Conservation (phyloP, 495 filamentous ascomycete genomes). For the Platismatia glauca region DNA sequence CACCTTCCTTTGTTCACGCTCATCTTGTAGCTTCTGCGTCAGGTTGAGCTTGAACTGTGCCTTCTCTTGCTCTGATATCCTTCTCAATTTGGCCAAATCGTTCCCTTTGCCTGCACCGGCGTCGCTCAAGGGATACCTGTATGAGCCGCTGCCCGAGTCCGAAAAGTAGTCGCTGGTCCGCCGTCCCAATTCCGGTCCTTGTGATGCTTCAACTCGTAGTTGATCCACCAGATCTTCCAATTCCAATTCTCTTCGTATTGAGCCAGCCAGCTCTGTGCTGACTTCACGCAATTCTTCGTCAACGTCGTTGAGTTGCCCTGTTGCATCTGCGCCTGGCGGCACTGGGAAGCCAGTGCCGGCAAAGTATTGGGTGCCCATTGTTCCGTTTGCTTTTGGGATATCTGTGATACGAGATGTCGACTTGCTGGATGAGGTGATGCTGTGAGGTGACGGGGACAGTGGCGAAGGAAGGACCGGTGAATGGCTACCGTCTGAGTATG, state of each 20-base stretch:
- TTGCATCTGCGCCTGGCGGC: conserved; percentile 27
- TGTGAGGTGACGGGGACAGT: conserved; percentile 36
- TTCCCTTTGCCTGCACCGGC: conserved; percentile 55
- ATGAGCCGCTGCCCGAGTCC: conserved; percentile 82
- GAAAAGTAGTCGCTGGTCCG: conserved; percentile 97
- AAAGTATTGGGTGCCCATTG: conserved; percentile 22
- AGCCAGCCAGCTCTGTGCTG: conserved; percentile 81
- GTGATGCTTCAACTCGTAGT: conserved; percentile 62
- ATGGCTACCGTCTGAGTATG: conserved; percentile 52
- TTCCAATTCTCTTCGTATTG: conserved; percentile 93
- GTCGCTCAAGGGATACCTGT: conserved; percentile 57
- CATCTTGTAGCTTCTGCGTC: conserved; percentile 73
- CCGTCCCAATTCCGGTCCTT: conserved; percentile 48
- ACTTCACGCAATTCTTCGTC: conserved; percentile 91
- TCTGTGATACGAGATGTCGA: conserved; percentile 42
- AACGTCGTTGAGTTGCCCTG: conserved; percentile 56
- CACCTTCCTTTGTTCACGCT: conserved; percentile 60
- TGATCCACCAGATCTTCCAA: conserved; percentile 88
- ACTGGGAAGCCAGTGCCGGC: conserved; percentile 33
- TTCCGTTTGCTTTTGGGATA: conserved; percentile 33
- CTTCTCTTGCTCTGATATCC: conserved; percentile 83
- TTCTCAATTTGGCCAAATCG: conserved; percentile 73
- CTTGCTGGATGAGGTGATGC: conserved; percentile 22
- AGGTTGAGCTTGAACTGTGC: conserved; percentile 79
- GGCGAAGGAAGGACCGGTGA: conserved; percentile 53